Evolutionary conservation across 208 protist genomes (phyloP), one percentile per base, ranked within the genome.

Genomic region (Angomonas desouzai): DNA sequence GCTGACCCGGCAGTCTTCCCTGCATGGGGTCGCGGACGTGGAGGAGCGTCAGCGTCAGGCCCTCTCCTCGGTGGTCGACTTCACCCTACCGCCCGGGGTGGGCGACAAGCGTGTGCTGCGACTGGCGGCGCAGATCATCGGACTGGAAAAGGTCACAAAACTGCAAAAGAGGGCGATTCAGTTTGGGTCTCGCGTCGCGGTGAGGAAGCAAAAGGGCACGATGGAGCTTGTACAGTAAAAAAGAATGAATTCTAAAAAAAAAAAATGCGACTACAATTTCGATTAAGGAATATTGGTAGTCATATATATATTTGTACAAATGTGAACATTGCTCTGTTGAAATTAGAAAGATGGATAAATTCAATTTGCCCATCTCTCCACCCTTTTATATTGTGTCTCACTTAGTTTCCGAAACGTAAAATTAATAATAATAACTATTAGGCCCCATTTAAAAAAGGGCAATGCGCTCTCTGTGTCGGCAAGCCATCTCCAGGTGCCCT

Each of bases 141-240:
- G 96, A 0, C 76, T 98, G 18, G 40, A 58, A 7, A 69, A 64
- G 10, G 83, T 91, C 27, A 79, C 92, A 22, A 60, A 66, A 18
- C 73, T 97, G 49, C 83, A 97, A 66, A 99, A 99, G 78, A 87
- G 97, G 11, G 97, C 97, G 2, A 98, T 99, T 38, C 97, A 99
- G 77, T 99, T 99, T 62, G 97, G 97, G 56, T 95, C 97, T 3
- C 83, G 97, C 22, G 87, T 98, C 43, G 96, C 97, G 9, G 89
- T 98, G 38, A 53, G 83, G 10, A 76, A 74, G 34, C 64, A 83
- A 22, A 59, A 72, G 10, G 83, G 83, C 2, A 70, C 16, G 59
- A 11, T n/a, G 10, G 57, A 18, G 16, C 60, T 64, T 16, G n/a
- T 11, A 56, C 20, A 30, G 4, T 9, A 30, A 7, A 11, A 27